These are phyloP conservation scores for Endothia cerciana DNA, from an alignment of 2,329 filamentous ascomycete species.

Conservation along the genomic window DNA sequence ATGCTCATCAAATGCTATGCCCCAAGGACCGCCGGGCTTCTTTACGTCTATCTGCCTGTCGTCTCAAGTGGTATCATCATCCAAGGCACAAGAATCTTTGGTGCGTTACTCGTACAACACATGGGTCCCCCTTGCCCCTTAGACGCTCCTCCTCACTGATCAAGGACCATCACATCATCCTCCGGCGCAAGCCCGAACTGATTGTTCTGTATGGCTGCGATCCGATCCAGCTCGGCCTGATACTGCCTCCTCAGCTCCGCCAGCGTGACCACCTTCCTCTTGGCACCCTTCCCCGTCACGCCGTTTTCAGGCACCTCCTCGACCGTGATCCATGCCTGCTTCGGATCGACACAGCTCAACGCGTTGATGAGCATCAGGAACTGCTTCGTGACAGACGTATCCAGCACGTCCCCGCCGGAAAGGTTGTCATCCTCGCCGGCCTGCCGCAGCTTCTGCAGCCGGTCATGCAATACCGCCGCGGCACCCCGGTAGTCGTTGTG, in stretches of 20 bases:
- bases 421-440: constrained; percentile 63
- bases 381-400: constrained; percentile 70
- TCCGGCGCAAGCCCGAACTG: constrained; percentile 76
- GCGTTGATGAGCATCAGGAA: constrained; percentile 94
- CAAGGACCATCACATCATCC: constrained; percentile 51
- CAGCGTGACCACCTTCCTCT: constrained; percentile 81
- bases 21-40: neutral
- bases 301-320: constrained; percentile 40
- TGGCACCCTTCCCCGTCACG: constrained; percentile 39
- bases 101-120: constrained; percentile 24
- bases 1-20: constrained; percentile 15
- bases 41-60: neutral
- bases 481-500: constrained; percentile 85
- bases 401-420: constrained; percentile 59
- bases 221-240: constrained; percentile 84
- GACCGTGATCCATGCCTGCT: constrained; percentile 80
- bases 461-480: constrained; percentile 64
- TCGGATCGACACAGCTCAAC: constrained; percentile 79
- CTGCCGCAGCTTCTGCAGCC: constrained; percentile 64
- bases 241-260: constrained; percentile 88
- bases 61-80: constrained; percentile 23
- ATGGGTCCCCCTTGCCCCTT: constrained; percentile 32
- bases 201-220: constrained; percentile 85
- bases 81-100: constrained; percentile 11
- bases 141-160: constrained; percentile 44